Evolutionary conservation across 768 basidiomycete species (phyloP), one percentile per base, ranked within the genome.

Genomic region (Pleurotus tuoliensis): DNA sequence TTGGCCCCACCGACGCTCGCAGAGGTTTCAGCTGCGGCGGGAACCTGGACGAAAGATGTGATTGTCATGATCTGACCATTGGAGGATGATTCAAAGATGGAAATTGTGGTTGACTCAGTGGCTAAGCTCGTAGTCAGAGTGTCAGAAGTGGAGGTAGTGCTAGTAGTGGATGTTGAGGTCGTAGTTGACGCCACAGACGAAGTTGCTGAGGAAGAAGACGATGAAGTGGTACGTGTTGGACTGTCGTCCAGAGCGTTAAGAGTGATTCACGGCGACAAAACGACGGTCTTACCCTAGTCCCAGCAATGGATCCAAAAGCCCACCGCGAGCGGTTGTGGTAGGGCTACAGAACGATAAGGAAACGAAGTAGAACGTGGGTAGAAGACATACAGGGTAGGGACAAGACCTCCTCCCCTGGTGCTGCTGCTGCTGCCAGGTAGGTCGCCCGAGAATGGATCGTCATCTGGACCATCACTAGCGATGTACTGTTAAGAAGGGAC

Each of bases 41-140:
- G 39, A 1, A 67, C 68, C 37, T 67, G 64, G 3, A 73, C 44
- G 47, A 65, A 53, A 5, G 66, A 56, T 11, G 69, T 68, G 30
- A 69, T 64, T 25, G 76, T 67, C 39, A 71, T 64, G n/a, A 72
- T 63, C 5, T 66, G 66, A 3, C 68, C 69, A 39, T 71, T 56
- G 9, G 66, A 47, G 3, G 71, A 67, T 4, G 68, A 57, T 49
- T 59, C 64, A 37, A 56, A 64, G 18, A 61, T 48, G 52, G 56
- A 18, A 1, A 47, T 59, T 3, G 63, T 55, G 27, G 59, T 62
- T 24, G 60, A 25, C 13, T 59, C 47, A n/a, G 63, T 50, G 1
- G 59, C 55, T 13, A 65, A 51, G 20, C 64, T 43, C 0, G 62
- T 40, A 13, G 62, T 37, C 3, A 66, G 48, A 4, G 64, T 49